Base-by-base conservation (phyloP, 202 grass and related monocot species). In the Schoenoplectus triqueter region DNA sequence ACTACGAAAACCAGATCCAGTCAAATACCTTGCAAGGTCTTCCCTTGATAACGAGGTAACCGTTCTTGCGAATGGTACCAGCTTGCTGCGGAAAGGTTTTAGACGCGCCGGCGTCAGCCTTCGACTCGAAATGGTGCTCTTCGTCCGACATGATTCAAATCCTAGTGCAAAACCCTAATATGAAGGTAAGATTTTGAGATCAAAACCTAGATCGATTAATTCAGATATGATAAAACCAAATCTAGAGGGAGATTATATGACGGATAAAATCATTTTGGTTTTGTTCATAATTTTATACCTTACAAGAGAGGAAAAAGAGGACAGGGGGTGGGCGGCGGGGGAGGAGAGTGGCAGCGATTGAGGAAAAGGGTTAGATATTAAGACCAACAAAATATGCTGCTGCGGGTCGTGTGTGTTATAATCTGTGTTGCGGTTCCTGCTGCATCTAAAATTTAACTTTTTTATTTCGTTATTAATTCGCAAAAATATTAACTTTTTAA, bases 1-100 rank as follows among this genome's bases (percentile, higher is more conserved):
- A 73, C 21, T 41, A 60, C 39, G 18, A 1, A 64, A 60, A 10
- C 11, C 52, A 81, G 48, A 88, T 82, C 47, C 88, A 15, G 41
- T 56, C 9, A 8, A 62, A 42, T 82, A 97, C 94, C 94, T 97
- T 97, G 87, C 94, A 97, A 41, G 94, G 92, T 19, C 94, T 86
- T 55, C 67, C 69, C 90, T 97, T 97, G 81, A 97, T 94, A 74
- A 97, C 92, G 86, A 97, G 18, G 87, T 92, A 82, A 40, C 94
- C 92, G 49, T 90, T 92, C 89, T 97, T 97, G 68, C 94, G 90
- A 88, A 97, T 91, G 31, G 92, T 89, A 6, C 94, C 94, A 22
- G 94, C 94, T 87, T 97, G 92, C 94, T 94, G 92, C 10, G 94
- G 92, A 77, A 82, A 97, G 71, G 94, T 97, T 90, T 94, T 97